Evolutionary conservation across 768 basidiomycete genomes (phyloP), one percentile per base, ranked within the genome.

Genomic region (Tremella mesenterica): DNA sequence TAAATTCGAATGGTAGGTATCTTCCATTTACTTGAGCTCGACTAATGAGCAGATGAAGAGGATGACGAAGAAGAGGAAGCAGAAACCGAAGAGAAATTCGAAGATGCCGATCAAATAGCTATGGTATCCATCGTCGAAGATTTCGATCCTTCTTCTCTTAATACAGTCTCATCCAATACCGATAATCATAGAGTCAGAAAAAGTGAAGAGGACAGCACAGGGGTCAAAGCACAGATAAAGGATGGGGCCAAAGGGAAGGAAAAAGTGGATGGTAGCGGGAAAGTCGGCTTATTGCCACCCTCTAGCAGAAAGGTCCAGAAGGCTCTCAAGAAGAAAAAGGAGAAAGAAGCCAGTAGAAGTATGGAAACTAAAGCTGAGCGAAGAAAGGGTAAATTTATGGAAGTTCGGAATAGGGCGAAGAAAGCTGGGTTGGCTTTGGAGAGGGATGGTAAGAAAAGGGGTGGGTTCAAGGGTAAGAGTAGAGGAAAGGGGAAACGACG

Each of bases 111-210:
- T 65, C 80, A 84, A 56, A 78, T 87, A 28, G 88, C 91, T 41
- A 88, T 86, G 16, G 90, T 95, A 41, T 91, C 89, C 14, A 83
- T 95, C 46, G 83, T 88, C 13, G 88, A 95, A 69, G 88, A 95
- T 70, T 88, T 93, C 70, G 88, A 92, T 70, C 82, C 86, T 81
- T 63, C 73, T 77, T 50, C 20, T 33, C 3, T 21, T 34, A 8
- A 41, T 39, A 5, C 38, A 4, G n/a, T 23, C 4, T 41, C 38
- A 16, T 23, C 38, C n/a, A 23, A 41, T n/a, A 23, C 38, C 4
- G 38, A 41, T 10, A 18, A 10, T 36, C 12, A 10, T n/a, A n/a
- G 38, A 41, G n/a, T n/a, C n/a, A n/a, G n/a, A n/a, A n/a, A n/a
- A n/a, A n/a, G n/a, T n/a, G n/a, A n/a, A n/a, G n/a, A n/a, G n/a